These are phyloP conservation scores for Prunus fruticosa DNA, from an alignment of 306 rosid genomes.

Conservation along the genomic window DNA sequence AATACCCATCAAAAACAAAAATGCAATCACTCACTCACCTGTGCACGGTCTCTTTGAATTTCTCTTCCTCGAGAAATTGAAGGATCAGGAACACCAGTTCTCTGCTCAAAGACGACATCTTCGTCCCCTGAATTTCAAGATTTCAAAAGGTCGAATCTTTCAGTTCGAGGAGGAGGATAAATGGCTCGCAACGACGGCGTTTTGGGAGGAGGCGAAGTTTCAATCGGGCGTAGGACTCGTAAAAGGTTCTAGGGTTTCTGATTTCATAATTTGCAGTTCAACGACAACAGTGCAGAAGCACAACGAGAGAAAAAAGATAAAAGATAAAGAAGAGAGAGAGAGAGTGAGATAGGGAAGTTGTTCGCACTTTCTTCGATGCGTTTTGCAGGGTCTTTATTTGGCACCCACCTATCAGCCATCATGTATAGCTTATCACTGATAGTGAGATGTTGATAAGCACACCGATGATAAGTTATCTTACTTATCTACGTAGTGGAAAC, in stretches of 20 bases:
- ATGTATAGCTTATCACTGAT: neutral
- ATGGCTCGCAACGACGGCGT: conserved; percentile 10
- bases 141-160: neutral
- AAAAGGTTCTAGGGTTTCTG: conserved; percentile 26
- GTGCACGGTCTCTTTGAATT: conserved; percentile 26
- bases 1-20: neutral
- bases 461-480: rapidly evolving
- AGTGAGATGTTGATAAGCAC: neutral
- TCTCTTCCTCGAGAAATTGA: conserved; percentile 27
- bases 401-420: conserved; percentile 10
- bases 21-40: neutral
- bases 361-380: conserved; percentile 28
- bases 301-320: neutral
- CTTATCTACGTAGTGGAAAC: neutral
- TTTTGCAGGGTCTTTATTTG: conserved; percentile 16
- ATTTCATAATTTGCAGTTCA: conserved; percentile 16
- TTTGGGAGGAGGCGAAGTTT: neutral
- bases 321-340: conserved; percentile 3
- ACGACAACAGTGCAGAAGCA: conserved; percentile 21
- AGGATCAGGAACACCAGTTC: conserved; percentile 28
- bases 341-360: neutral
- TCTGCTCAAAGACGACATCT: conserved; percentile 28
- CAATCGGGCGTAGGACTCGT: neutral
- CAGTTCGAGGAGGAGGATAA: neutral
- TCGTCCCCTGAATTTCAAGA: neutral